Conservation (phyloP, 164 flowering plant genomes). For the Hamamelis virginiana region DNA sequence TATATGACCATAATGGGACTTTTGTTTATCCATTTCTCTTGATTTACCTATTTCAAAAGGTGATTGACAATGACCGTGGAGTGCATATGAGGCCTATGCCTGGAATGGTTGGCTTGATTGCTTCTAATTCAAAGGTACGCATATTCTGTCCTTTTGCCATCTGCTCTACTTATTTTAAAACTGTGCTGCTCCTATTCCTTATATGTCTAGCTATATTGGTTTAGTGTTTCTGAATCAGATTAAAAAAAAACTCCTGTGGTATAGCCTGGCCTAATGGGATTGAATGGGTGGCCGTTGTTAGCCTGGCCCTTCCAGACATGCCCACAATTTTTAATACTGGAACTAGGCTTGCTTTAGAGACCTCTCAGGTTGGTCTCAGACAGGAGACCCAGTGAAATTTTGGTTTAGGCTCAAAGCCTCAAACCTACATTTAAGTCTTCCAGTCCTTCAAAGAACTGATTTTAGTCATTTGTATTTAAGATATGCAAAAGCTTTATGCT, state of each 20-base stretch:
- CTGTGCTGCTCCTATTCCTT: background rate
- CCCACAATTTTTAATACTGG: too few species aligned
- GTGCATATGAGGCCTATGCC: conserved; percentile 82
- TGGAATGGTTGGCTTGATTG: conserved; percentile 58
- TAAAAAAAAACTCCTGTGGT: too few species aligned
- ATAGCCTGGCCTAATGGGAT: too few species aligned
- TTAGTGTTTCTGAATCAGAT: background rate
- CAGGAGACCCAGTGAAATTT: background rate
- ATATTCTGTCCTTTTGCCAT: background rate
- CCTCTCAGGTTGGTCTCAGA: background rate
- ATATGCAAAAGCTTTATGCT: too few species aligned
- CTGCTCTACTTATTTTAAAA: background rate
- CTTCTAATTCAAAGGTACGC: conserved; percentile 54
- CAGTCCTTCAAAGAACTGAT: too few species aligned
- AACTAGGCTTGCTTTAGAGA: background rate
- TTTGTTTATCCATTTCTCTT: background rate
- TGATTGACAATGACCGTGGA: conserved; percentile 73
- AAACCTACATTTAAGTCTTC: too few species aligned
- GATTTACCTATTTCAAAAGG: conserved; percentile 28
- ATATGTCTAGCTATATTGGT: background rate
- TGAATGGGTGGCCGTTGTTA: too few species aligned
- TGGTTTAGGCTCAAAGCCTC: background rate
- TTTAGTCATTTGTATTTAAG: too few species aligned
- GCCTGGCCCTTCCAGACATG: too few species aligned
- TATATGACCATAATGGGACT: conserved; percentile 2